phyloP scores from a whole-genome alignment of 257 asterid genomes.

The Solanum pennellii region DNA sequence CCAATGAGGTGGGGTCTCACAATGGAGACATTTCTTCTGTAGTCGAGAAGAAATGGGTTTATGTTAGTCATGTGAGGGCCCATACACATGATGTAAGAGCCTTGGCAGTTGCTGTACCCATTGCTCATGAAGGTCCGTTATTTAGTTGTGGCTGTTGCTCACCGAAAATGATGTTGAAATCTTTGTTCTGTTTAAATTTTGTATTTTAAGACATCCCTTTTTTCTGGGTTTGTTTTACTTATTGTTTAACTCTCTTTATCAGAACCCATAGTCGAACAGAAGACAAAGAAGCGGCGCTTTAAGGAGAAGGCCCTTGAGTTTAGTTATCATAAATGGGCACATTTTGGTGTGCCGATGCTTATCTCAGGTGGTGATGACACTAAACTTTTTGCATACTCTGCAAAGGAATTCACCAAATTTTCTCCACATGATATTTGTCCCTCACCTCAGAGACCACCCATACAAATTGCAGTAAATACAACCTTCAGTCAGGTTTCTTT shows the following conservation, averaged over 20 bases:
- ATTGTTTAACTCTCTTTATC: slow-evolving; percentile 1
- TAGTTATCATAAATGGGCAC: slow-evolving; percentile 93
- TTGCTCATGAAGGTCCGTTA: slow-evolving; percentile 60
- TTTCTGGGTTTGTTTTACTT: not conserved
- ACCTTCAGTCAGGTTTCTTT: slow-evolving; percentile 36
- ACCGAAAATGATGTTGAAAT: not conserved
- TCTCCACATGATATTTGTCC: slow-evolving; percentile 86
- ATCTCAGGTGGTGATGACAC: slow-evolving; percentile 90
- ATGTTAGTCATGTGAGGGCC: slow-evolving; percentile 64
- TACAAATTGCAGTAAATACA: slow-evolving; percentile 50
- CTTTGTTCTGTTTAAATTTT: not conserved
- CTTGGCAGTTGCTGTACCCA: slow-evolving; percentile 80
- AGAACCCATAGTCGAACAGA: slow-evolving; percentile 49
- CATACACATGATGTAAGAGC: slow-evolving; percentile 97
- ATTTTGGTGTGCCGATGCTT: slow-evolving; percentile 94
- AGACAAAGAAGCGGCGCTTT: slow-evolving; percentile 41
- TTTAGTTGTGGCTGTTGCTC: not conserved
- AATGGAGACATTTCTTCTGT: slow-evolving; percentile 20
- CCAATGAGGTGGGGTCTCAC: slow-evolving; percentile 32
- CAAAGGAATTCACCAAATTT: slow-evolving; percentile 64
- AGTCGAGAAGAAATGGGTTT: slow-evolving; percentile 61
- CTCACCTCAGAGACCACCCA: slow-evolving; percentile 69
- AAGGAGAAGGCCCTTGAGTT: slow-evolving; percentile 46
- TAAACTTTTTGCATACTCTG: slow-evolving; percentile 77
- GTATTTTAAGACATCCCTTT: not conserved